These are phyloP conservation scores for Artemisia argyi DNA, from an alignment of 129 eudicot genomes.

Conservation along the genomic window DNA sequence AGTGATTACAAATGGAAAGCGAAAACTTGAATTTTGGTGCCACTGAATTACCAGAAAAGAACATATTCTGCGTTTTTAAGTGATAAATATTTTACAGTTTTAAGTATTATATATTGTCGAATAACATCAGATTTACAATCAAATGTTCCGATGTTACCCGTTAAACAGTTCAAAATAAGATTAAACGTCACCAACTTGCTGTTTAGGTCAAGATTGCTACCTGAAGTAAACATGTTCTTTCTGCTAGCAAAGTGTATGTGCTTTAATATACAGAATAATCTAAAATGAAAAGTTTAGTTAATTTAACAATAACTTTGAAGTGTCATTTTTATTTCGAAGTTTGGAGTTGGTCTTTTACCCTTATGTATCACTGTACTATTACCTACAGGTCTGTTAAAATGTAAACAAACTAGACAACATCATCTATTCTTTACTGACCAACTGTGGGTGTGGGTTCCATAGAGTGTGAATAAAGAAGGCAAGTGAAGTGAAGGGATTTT, in stretches of 20 bases:
- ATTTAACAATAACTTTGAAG: background rate
- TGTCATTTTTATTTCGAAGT: background rate
- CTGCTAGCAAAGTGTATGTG: background rate
- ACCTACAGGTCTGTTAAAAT: slow-evolving; percentile 4
- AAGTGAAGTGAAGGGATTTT: slow-evolving; percentile 9
- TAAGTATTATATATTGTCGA: too few relatives aligned
- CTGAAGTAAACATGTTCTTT: background rate
- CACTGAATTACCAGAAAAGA: background rate
- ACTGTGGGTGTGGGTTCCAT: slow-evolving; percentile 6
- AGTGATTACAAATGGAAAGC: too few relatives aligned
- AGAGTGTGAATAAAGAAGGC: slow-evolving; percentile 11
- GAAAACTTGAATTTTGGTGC: too few relatives aligned
- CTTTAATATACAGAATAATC: background rate
- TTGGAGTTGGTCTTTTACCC: background rate
- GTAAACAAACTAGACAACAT: background rate
- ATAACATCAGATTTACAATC: too few relatives aligned
- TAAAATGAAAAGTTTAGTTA: too few relatives aligned
- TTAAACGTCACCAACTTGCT: background rate
- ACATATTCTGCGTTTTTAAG: background rate
- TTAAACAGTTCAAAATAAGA: background rate
- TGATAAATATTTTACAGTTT: too few relatives aligned
- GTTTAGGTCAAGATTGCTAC: too few relatives aligned
- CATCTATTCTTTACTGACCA: background rate
- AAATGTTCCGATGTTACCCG: too few relatives aligned
- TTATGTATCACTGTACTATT: background rate